A percentile compares a stretch with the other conserved stretches of the same genome.
Evolutionary conservation across 2,329 filamentous ascomycete species (phyloP).

Genomic region (Atkinsonella hypoxylon): DNA sequence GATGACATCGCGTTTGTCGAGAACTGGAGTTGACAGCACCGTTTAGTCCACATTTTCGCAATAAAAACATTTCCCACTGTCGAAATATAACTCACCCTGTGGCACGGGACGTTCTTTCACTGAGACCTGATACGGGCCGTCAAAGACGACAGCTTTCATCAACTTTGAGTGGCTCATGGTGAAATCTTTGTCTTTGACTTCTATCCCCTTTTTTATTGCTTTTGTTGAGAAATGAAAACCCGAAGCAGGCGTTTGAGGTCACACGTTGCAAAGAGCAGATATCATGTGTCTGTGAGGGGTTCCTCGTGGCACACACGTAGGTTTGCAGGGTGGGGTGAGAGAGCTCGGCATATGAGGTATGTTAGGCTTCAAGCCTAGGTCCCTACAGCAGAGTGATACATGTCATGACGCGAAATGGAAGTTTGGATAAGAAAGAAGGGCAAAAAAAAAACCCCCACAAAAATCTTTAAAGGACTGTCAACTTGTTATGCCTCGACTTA

Average conservation of each 20-base stretch:
- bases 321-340: slow-evolving; percentile 8
- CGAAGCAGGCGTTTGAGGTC: not conserved
- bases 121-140: slow-evolving; percentile 61
- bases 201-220: not conserved
- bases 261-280: not conserved
- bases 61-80: not conserved
- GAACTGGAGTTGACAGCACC: slow-evolving; percentile 31
- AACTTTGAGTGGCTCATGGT: slow-evolving; percentile 31
- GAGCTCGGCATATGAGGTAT: too few species aligned
- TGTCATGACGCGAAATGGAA: too few species aligned
- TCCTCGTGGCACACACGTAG: not conserved
- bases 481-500: too few species aligned
- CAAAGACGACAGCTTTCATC: slow-evolving; percentile 86
- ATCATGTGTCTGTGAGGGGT: not conserved
- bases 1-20: slow-evolving; percentile 62
- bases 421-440: not conserved
- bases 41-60: not conserved
- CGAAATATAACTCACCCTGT: slow-evolving; percentile 26
- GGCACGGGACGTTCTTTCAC: slow-evolving; percentile 74
- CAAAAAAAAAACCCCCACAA: too few species aligned
- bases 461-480: too few species aligned
- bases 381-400: too few species aligned
- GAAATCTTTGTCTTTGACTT: not conserved
- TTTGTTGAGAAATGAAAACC: not conserved
- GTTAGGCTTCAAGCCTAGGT: not conserved